A percentile compares a stretch with the other conserved stretches of the same genome.
These are phyloP conservation scores for Salvia sclarea DNA, from an alignment of 305 asterid genomes.

Conservation along the genomic window DNA sequence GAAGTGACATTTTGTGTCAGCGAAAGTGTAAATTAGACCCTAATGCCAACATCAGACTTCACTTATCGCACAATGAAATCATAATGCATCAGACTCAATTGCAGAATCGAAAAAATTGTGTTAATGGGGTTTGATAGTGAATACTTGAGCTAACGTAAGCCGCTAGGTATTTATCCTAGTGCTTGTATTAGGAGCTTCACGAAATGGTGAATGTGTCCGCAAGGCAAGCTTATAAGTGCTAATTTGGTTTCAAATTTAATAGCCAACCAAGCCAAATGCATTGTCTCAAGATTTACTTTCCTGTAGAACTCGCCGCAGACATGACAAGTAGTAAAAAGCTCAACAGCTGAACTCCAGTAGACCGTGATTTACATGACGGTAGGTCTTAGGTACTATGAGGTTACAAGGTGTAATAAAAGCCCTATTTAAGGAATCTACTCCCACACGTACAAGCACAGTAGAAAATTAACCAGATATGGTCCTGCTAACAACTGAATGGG, in stretches of 20 bases:
- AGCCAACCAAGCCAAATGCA: background rate
- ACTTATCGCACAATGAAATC: background rate
- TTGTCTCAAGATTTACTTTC: background rate
- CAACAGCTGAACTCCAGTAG: background rate
- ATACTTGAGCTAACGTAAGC: background rate
- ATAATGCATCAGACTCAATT: background rate
- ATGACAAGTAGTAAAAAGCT: background rate
- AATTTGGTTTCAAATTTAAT: background rate
- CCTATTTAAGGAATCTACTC: background rate
- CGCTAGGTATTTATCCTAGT: background rate
- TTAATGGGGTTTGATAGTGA: background rate
- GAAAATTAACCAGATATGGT: background rate
- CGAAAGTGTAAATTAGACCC: background rate
- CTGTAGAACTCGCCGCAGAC: background rate
- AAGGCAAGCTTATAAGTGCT: background rate
- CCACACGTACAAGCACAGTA: background rate
- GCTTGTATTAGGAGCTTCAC: background rate
- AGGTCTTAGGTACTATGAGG: background rate
- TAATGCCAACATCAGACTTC: background rate
- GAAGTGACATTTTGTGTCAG: background rate
- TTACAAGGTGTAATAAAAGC: background rate
- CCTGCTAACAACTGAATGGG: background rate
- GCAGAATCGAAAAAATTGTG: background rate
- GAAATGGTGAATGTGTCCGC: background rate
- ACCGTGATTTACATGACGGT: background rate